Conservation (phyloP, 2,329 filamentous ascomycete species). For the Fusarium stilboides region DNA sequence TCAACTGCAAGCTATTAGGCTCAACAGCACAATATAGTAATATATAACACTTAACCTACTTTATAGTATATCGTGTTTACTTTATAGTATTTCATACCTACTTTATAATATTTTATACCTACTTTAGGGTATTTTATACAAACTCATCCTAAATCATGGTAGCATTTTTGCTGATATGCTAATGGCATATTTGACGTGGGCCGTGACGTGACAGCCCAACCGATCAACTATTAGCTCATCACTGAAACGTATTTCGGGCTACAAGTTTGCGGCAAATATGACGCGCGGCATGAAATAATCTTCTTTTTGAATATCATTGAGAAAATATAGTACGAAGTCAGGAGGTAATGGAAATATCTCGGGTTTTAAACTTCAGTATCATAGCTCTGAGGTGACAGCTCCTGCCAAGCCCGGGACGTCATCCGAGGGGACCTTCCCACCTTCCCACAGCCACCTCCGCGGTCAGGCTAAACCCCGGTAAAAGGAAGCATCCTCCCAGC, state of each 20-base stretch:
- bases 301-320: not conserved
- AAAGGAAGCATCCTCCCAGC: constrained; percentile 7
- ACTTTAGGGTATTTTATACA: not conserved
- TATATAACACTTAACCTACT: too few species aligned
- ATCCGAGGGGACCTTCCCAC: constrained; percentile 11
- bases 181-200: too few species aligned
- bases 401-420: constrained; percentile 14
- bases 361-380: not conserved
- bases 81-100: too few species aligned
- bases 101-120: too few species aligned
- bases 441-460: constrained; percentile 7
- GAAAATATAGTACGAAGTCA: constrained; percentile 3
- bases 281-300: not conserved
- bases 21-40: too few species aligned
- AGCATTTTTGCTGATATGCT: not conserved
- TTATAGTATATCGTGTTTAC: too few species aligned
- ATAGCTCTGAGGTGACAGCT: not conserved
- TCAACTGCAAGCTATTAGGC: too few species aligned
- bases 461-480: constrained; percentile 37
- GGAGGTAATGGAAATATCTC: constrained; percentile 17
- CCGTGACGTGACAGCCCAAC: not conserved
- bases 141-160: not conserved
- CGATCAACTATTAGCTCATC: too few species aligned
- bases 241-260: too few species aligned
- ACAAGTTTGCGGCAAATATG: not conserved